These are phyloP conservation scores for Xerocomellus amylosporus DNA, from an alignment of 768 basidiomycete genomes.

Conservation along the genomic window DNA sequence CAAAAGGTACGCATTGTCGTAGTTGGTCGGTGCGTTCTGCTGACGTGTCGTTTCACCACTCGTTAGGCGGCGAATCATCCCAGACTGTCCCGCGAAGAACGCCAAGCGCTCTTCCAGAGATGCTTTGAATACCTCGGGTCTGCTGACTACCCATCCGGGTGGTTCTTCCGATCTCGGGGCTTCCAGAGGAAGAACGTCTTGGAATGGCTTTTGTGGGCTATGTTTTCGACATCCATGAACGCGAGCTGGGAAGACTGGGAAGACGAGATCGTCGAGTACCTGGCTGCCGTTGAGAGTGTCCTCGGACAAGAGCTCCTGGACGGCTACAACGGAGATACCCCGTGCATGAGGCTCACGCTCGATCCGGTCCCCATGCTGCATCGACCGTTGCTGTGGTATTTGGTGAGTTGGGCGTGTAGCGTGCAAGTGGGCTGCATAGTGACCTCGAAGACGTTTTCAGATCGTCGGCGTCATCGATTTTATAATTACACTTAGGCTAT, in stretches of 20 bases:
- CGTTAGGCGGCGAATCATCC: conserved; percentile 38
- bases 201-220: conserved; percentile 66
- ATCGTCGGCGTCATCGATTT: conserved; percentile 53
- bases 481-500: conserved; percentile 39
- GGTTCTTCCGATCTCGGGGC: conserved; percentile 44
- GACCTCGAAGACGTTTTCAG: conserved; percentile 30
- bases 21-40: not conserved
- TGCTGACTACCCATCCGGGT: conserved; percentile 41
- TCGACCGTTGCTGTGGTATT: conserved; percentile 64
- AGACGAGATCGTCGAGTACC: conserved; percentile 52
- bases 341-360: conserved; percentile 50
- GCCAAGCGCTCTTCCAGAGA: conserved; percentile 47
- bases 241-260: conserved; percentile 38
- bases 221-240: conserved; percentile 46
- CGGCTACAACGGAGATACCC: conserved; percentile 39
- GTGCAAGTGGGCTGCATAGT: not conserved
- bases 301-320: conserved; percentile 41
- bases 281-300: conserved; percentile 38
- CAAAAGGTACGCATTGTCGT: conserved; percentile 39
- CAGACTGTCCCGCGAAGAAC: conserved; percentile 38
- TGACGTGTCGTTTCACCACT: not conserved
- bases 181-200: conserved; percentile 47
- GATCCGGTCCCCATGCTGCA: conserved; percentile 57
- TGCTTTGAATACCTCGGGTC: conserved; percentile 34
- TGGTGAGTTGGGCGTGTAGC: conserved; percentile 36